Evolutionary conservation across 108 stramenopile species (phyloP).

Genomic region (Skeletonema potamos): DNA sequence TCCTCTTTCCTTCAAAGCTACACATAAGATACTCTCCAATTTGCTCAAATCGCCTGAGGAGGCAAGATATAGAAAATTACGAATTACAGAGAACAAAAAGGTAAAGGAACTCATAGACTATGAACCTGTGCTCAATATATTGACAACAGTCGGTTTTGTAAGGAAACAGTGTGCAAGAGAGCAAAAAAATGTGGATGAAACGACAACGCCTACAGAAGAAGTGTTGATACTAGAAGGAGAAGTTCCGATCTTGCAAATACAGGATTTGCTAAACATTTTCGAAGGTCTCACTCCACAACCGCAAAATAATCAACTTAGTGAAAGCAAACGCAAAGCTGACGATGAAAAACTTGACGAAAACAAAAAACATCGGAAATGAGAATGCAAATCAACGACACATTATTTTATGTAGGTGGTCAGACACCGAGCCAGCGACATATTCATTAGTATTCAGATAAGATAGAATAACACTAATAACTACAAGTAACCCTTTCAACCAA

Average conservation of each 20-base stretch:
- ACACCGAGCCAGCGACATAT: too few species aligned
- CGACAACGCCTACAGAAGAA: constrained; percentile 5
- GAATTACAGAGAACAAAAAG: constrained; percentile 14
- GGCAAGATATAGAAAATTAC: constrained; percentile 8
- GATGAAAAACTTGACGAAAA: background rate
- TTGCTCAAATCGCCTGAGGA: constrained; percentile 11
- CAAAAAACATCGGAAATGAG: background rate
- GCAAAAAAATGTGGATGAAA: background rate
- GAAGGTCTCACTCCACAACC: constrained; percentile 3
- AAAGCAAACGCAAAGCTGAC: background rate
- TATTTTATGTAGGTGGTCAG: background rate
- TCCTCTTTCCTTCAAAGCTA: constrained; percentile 16
- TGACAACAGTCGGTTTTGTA: constrained; percentile 14
- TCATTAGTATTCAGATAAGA: background rate
- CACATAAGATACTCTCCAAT: constrained; percentile 8
- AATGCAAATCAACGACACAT: background rate
- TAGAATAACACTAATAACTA: background rate
- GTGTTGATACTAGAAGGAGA: constrained; percentile 17
- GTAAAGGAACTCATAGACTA: constrained; percentile 16
- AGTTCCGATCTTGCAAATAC: constrained; percentile 5
- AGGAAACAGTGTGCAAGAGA: background rate
- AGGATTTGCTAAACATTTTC: constrained; percentile 9
- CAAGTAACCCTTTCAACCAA: background rate
- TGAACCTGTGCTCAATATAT: constrained; percentile 22
- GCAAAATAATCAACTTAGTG: background rate